phyloP scores from a whole-genome alignment of 306 rosid species.

The Glycyrrhiza uralensis region DNA sequence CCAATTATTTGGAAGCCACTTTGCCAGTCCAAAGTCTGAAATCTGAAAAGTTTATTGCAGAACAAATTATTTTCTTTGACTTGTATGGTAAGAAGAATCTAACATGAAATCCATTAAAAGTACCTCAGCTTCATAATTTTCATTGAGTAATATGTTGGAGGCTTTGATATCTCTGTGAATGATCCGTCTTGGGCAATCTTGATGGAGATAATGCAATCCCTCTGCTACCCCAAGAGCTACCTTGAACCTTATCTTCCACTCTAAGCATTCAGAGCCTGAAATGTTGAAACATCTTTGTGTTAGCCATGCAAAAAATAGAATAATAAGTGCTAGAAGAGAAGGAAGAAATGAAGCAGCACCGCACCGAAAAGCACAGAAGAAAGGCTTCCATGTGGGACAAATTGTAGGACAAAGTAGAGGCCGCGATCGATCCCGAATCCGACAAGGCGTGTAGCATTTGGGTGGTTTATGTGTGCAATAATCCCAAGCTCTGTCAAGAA shows the following conservation, averaged over 20 bases:
- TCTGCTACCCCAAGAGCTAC: conserved; percentile 82
- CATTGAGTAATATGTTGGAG: conserved; percentile 72
- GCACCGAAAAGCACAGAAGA: conserved; percentile 76
- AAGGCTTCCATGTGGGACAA: conserved; percentile 77
- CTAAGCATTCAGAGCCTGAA: conserved; percentile 60
- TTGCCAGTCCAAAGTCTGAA: conserved; percentile 95
- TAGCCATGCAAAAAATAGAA: neutral
- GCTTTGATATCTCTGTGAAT: conserved; percentile 97
- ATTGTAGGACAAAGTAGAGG: conserved; percentile 77
- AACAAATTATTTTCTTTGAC: neutral
- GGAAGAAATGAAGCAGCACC: conserved; percentile 27
- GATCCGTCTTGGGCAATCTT: conserved; percentile 78
- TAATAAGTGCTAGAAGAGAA: neutral
- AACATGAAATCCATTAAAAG: neutral
- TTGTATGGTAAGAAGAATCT: neutral
- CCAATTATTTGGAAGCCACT: conserved; percentile 97
- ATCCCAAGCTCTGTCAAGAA: conserved; percentile 90
- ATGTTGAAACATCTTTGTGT: conserved; percentile 32
- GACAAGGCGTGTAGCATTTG: conserved; percentile 67
- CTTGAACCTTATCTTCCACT: conserved; percentile 75
- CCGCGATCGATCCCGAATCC: conserved; percentile 84
- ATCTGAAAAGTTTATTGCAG: conserved; percentile 48
- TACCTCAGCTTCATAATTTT: conserved; percentile 81
- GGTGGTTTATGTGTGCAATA: conserved; percentile 84
- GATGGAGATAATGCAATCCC: conserved; percentile 79